Base-by-base conservation (phyloP, 2,329 filamentous ascomycete genomes). In the Thielaviopsis punctulata region DNA sequence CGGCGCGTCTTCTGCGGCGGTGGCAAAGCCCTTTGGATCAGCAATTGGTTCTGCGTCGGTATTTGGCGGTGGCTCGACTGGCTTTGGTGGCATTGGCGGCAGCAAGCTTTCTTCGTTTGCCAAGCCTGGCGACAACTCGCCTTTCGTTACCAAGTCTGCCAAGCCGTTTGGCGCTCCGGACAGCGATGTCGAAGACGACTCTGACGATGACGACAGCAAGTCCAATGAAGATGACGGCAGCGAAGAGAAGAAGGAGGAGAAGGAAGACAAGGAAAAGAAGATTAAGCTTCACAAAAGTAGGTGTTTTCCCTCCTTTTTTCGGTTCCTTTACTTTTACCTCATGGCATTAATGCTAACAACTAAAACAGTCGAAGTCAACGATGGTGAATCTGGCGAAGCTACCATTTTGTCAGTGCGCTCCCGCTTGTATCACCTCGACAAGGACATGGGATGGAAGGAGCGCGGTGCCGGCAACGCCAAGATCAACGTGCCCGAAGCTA, bases 401-500 rank as follows among this genome's bases (percentile, higher is more conserved):
- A 90, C 84, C 1, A 68, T 86, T 48, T 77, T 90, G 62, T 76
- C 79, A 45, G 79, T 84, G 55, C 82, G 89, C 57, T 84, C 86
- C 19, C 94, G 93, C 65, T 77, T 96, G 54, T 96, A 86, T 68
- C 76, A 82, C 54, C 84, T 92, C 60, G 79, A 84, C 57, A 78
- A 78, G 57, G 72, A 73, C 33, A 74, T 76, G 52, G 80, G 80
- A 46, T 96, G 90, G 90, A 90, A 90, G 65, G 90, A 96, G 67
- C 80, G 89, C 50, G 89, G 89, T 12, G 75, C 81, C 3, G 89
- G 89, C 45, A 83, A 82, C 59, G 72, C 95, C 59, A 92, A 92
- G 67, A 75, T 95, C 63, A 95, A 95, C 60, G 80, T 83, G 13
- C 77, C 77, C 2, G 72, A 76, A 57, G 65, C 68, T 25, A 77